These are phyloP conservation scores for Drechslerella dactyloides DNA, from an alignment of 2,329 filamentous ascomycete genomes.

Conservation along the genomic window DNA sequence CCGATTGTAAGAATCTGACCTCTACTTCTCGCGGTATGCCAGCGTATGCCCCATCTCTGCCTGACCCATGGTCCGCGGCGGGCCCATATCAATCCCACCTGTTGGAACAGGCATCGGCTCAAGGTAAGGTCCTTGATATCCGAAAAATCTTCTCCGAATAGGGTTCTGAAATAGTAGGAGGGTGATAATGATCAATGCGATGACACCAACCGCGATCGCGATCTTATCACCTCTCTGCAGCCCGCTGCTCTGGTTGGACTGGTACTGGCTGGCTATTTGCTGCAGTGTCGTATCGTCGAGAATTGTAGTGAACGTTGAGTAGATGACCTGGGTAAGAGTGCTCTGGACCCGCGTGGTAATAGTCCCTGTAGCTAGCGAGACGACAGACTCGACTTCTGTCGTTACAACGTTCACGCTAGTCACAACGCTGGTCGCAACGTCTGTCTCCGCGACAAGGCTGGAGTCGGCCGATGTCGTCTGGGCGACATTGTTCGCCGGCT, in stretches of 20 bases:
- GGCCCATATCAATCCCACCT: conserved; percentile 22
- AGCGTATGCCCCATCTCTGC: too few species aligned
- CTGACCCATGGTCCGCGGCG: background rate
- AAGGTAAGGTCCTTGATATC: conserved; percentile 25
- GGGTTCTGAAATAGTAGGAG: conserved; percentile 27
- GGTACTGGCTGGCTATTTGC: conserved; percentile 3
- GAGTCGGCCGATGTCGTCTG: conserved; percentile 5
- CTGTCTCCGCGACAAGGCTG: conserved; percentile 4
- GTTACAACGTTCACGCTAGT: conserved; percentile 24
- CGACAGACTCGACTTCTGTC: conserved; percentile 12
- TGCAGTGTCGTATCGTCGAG: conserved; percentile 15
- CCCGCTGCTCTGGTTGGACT: conserved; percentile 8
- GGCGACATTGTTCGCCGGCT: conserved; percentile 5
- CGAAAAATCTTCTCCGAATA: conserved; percentile 31
- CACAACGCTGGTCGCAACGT: conserved; percentile 14
- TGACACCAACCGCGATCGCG: conserved; percentile 30
- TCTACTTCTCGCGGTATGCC: too few species aligned
- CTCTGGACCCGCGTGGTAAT: conserved; percentile 26
- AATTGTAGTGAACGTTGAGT: conserved; percentile 29
- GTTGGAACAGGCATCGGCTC: conserved; percentile 5
- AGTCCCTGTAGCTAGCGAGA: conserved; percentile 20
- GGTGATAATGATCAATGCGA: conserved; percentile 29
- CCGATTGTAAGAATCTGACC: too few species aligned
- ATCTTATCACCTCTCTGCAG: conserved; percentile 26
- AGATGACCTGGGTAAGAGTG: conserved; percentile 12